Base-by-base conservation (phyloP, 2,329 filamentous ascomycete genomes). In the Exserohilum turcica region DNA sequence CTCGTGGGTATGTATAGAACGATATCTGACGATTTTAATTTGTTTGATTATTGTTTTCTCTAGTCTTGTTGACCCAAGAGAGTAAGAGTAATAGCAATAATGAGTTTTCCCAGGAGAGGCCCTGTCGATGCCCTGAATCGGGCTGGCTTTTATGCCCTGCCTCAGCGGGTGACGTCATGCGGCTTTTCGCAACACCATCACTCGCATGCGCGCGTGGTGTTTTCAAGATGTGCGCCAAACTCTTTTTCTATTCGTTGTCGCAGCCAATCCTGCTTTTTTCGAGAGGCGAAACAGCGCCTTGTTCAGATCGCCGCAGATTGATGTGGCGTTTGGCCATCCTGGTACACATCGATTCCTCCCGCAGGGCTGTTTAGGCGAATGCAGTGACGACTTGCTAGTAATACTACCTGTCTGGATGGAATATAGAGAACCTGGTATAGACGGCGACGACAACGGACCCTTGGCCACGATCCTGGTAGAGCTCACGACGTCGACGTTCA, bases 141-240 rank as follows among this genome's bases (percentile, higher is more conserved):
- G 37, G 42, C 54, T 33, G n/a, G n/a, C 45, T 46, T 55, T 54
- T 58, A 50, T 54, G 48, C 27, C 40, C 42, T 21, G 27, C 16
- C 16, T n/a, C 31, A 19, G 10, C 15, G 6, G 15, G 33, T 59
- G 56, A 59, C 56, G 56, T 59, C 56, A 59, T 43, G 31, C 6
- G 54, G 19, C 50, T 45, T 50, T 39, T n/a, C n/a, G 35, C 29
- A 45, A 28, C 45, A 32, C 35, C 29, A 50, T 21, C 44, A 24
- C n/a, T n/a, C n/a, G n/a, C n/a, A n/a, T n/a, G n/a, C n/a, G n/a
- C 47, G 40, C 47, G 40, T 27, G 24, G 45, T 50, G 36, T 39
- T 15, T 49, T 12, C 21, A 35, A n/a, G 45, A 54, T 44, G 50
- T 50, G 45, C 40, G 39, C 39, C 43, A 35, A n/a, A n/a, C n/a